Evolutionary conservation across 2,329 filamentous ascomycete genomes (phyloP).

Genomic region (Trichophyton benhamiae): DNA sequence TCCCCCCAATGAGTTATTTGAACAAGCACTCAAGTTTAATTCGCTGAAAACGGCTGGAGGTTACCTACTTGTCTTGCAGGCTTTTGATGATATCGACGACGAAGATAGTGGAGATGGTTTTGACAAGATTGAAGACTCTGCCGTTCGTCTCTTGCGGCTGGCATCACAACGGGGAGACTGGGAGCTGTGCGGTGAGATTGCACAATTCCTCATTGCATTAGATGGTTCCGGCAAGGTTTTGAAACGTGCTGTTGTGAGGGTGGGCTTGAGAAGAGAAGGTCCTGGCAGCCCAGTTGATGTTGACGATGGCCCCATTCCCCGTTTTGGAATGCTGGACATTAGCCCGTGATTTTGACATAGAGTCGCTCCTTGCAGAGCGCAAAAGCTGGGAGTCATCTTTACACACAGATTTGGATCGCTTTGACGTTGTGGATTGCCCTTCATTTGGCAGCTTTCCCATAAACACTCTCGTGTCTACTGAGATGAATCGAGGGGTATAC

Average conservation of each 20-base stretch:
- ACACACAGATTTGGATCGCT: too few relatives aligned
- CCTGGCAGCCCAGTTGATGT: background rate
- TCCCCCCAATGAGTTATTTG: conserved; percentile 80
- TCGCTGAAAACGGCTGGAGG: conserved; percentile 90
- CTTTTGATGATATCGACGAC: conserved; percentile 44
- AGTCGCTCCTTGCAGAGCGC: too few relatives aligned
- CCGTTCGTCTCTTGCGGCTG: conserved; percentile 65
- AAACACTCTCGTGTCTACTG: background rate
- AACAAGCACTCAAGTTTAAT: conserved; percentile 74
- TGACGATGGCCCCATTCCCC: background rate
- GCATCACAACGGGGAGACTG: conserved; percentile 81
- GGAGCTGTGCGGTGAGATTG: conserved; percentile 90
- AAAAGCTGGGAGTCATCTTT: too few relatives aligned
- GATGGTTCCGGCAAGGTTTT: conserved; percentile 77
- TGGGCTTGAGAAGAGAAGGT: conserved; percentile 20
- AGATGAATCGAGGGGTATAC: background rate
- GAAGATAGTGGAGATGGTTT: conserved; percentile 25
- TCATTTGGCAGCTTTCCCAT: too few relatives aligned
- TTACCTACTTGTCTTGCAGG: conserved; percentile 89
- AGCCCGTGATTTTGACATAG: background rate
- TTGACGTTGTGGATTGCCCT: too few relatives aligned
- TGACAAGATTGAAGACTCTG: conserved; percentile 44
- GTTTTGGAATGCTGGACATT: background rate
- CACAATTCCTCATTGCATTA: conserved; percentile 85
- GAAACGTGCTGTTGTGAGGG: conserved; percentile 29